Evolutionary conservation across 345 rosid species (phyloP), one percentile per base, ranked within the genome.

Genomic region (Fremontodendron californicum): DNA sequence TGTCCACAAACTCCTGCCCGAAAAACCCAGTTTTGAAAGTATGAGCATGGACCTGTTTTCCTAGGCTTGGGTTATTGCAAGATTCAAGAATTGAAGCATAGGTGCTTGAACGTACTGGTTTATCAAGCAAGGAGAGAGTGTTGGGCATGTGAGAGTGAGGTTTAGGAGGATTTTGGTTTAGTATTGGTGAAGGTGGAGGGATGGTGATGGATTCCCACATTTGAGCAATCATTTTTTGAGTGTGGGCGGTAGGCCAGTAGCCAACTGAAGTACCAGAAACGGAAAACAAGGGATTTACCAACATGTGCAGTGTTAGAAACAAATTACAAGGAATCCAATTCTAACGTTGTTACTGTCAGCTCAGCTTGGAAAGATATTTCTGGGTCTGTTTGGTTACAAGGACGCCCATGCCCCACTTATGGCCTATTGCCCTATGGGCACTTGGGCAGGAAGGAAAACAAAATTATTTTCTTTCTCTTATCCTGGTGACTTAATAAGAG

Each of bases 21-120:
- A 61, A 71, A 80, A 86, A 78, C 85, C 92, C 88, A 77, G 73
- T 77, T 78, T 86, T 84, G 45, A 86, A 57, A 21, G 86, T 61
- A 71, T 79, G 87, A 16, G 87, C 87, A 39, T 90, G 93, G 67
- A 87, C 73, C 80, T 84, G 90, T 78, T 64, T 84, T n/a, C 89
- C 92, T 0, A 75, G 40, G 11, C 40, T 49, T 46, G 82, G 85
- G 87, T 76, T 79, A 3, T 45, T 80, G 72, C 93, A 89, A 35
- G 88, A 83, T 25, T 88, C 88, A 12, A 91, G 83, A 78, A 86
- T 19, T 15, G 87, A 83, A 48, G 93, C 91, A 67, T 83, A 88
- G 15, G 78, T 51, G 40, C 68, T 78, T 45, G 89, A 80, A 74
- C 79, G 79, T 46, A 79, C 8, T 29, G 87, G 85, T 6, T 75